Conservation (phyloP, 139 green algal species). For the Penium margaritaceum region DNA sequence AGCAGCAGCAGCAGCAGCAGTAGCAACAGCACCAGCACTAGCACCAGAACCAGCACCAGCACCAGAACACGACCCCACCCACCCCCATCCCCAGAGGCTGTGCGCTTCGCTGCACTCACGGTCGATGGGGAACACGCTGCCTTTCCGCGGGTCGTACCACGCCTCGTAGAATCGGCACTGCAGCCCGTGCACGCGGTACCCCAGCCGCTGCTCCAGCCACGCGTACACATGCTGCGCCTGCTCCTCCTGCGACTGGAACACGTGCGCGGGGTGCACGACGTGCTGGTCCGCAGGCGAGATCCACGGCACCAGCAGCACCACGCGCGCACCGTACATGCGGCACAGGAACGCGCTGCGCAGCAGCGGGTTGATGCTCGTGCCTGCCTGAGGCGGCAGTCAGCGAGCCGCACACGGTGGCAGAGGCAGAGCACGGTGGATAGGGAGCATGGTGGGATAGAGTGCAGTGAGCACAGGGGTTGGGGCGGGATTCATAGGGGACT, state of each 20-base stretch:
- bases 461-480: not conserved
- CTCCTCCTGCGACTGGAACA: conserved; percentile 25
- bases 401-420: not conserved
- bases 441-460: not conserved
- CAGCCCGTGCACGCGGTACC: conserved; percentile 72
- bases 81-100: too few species aligned
- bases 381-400: not conserved
- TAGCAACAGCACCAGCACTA: not conserved
- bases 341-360: conserved; percentile 87
- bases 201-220: conserved; percentile 81
- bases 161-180: conserved; percentile 79
- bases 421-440: not conserved
- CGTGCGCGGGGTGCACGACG: conserved; percentile 1
- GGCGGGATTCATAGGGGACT: not conserved
- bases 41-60: too few species aligned
- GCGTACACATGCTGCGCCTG: conserved; percentile 74
- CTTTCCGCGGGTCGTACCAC: conserved; percentile 75
- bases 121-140: conserved; percentile 84
- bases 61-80: too few species aligned
- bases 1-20: not conserved
- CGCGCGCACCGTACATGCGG: conserved; percentile 38
- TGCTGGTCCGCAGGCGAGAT: conserved; percentile 15
- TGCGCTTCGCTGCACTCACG: conserved; percentile 17
- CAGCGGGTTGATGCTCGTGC: conserved; percentile 79
- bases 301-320: conserved; percentile 32